A percentile compares a stretch with the other conserved stretches of the same genome.
Conservation (phyloP, 208 protist genomes). For the Acanthamoeba lenticulata region DNA sequence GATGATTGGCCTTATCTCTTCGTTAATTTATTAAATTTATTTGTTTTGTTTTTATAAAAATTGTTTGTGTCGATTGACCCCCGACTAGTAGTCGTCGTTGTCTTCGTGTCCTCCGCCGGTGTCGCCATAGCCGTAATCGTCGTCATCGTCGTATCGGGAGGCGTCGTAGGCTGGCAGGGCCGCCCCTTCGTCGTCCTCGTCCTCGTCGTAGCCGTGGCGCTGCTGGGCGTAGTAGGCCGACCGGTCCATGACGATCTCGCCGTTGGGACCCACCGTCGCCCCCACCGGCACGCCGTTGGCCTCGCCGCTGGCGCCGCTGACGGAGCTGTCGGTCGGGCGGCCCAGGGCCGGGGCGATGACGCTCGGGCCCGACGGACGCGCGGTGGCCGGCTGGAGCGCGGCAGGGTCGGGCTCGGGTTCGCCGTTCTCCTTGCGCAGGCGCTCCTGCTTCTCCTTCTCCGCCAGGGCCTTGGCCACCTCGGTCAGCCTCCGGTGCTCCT, state of each 20-base stretch:
- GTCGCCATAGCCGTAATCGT: conserved; percentile 26
- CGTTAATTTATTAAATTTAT: background rate
- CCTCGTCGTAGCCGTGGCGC: background rate
- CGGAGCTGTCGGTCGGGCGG: background rate
- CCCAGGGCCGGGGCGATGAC: background rate
- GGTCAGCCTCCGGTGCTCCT: conserved; percentile 5
- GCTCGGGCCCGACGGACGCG: background rate
- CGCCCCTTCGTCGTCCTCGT: too few relatives aligned
- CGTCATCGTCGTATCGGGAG: conserved; percentile 5
- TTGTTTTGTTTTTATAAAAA: too few relatives aligned
- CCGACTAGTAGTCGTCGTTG: conserved; percentile 5
- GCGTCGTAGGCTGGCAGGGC: background rate
- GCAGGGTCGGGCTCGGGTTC: background rate
- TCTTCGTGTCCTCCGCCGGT: background rate
- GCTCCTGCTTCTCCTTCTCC: conserved; percentile 17
- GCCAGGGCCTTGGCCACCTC: background rate
- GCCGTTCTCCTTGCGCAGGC: background rate
- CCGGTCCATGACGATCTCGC: conserved; percentile 34
- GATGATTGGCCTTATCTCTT: background rate
- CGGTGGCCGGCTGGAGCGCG: background rate
- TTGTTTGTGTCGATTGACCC: background rate
- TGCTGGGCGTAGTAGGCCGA: background rate
- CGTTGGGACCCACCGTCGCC: background rate
- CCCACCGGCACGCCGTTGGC: background rate
- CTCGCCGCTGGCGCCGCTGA: background rate